Evolutionary conservation across 2,329 filamentous ascomycete genomes (phyloP).

Genomic region (Ceratocystis harringtonii): DNA sequence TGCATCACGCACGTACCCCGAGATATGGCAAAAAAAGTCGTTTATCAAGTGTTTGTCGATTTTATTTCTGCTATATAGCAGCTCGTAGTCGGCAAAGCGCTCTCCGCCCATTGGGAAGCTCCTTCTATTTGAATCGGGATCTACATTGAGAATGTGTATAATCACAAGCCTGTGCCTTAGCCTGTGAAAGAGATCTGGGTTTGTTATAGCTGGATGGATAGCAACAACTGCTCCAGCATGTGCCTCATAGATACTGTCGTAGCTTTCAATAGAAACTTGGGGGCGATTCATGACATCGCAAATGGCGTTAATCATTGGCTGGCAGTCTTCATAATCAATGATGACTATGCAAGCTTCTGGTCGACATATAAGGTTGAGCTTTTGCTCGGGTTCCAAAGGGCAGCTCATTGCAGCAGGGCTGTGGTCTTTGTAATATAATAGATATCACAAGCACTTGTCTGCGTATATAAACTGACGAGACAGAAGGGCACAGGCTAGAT

Average conservation of each 20-base stretch:
- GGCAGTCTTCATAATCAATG: background rate
- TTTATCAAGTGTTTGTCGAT: background rate
- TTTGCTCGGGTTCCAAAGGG: background rate
- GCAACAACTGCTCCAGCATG: background rate
- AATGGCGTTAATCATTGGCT: background rate
- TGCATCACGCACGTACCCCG: background rate
- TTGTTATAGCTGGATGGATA: background rate
- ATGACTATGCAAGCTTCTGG: background rate
- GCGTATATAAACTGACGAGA: background rate
- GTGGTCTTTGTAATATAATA: background rate
- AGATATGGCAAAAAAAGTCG: background rate
- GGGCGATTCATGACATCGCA: background rate
- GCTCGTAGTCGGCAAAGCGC: background rate
- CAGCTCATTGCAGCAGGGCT: background rate
- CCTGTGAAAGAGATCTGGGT: background rate
- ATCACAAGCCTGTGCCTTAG: background rate
- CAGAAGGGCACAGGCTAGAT: background rate
- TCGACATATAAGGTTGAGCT: background rate
- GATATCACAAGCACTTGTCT: background rate
- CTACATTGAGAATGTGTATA: background rate
- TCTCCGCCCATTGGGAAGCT: too few species aligned
- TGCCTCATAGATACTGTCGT: background rate
- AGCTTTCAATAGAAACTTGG: background rate
- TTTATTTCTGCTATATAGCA: background rate
- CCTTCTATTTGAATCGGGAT: background rate